Evolutionary conservation across 345 rosid genomes (phyloP).

Genomic region (Iberis pinnata): DNA sequence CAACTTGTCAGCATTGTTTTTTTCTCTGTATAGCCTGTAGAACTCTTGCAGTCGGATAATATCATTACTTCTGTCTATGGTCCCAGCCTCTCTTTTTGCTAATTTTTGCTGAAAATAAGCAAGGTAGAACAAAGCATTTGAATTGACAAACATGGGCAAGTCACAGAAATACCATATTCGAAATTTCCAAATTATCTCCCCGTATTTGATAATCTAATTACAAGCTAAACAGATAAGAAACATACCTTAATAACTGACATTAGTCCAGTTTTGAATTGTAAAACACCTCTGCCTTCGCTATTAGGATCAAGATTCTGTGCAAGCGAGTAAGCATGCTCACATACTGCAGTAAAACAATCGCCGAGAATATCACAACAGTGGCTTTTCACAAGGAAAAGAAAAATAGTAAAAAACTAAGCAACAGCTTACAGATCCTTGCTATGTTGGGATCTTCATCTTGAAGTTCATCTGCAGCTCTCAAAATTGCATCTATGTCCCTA

Average conservation of each 20-base stretch:
- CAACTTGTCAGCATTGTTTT: conserved; percentile 63
- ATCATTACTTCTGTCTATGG: conserved; percentile 87
- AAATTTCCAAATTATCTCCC: neutral
- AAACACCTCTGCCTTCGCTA: conserved; percentile 95
- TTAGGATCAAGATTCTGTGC: conserved; percentile 96
- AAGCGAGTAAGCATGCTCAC: conserved; percentile 92
- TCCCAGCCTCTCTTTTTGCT: conserved; percentile 80
- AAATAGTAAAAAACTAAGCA: neutral
- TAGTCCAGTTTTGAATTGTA: conserved; percentile 94
- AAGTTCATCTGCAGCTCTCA: conserved; percentile 93
- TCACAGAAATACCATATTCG: neutral
- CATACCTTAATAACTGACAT: conserved; percentile 92
- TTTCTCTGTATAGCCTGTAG: conserved; percentile 73
- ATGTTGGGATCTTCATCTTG: conserved; percentile 86
- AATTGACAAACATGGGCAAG: neutral
- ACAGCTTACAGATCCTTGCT: conserved; percentile 67
- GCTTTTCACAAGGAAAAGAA: neutral
- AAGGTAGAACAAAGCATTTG: conserved; percentile 9
- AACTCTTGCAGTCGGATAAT: conserved; percentile 72
- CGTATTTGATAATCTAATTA: neutral
- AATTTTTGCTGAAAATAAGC: conserved; percentile 79
- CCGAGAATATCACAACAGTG: conserved; percentile 7
- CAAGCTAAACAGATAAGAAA: conserved; percentile 4
- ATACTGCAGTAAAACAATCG: conserved; percentile 46
- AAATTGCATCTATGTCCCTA: conserved; percentile 76